Base-by-base conservation (phyloP, 2,329 filamentous ascomycete genomes). In the Cordyceps pruinosa region DNA sequence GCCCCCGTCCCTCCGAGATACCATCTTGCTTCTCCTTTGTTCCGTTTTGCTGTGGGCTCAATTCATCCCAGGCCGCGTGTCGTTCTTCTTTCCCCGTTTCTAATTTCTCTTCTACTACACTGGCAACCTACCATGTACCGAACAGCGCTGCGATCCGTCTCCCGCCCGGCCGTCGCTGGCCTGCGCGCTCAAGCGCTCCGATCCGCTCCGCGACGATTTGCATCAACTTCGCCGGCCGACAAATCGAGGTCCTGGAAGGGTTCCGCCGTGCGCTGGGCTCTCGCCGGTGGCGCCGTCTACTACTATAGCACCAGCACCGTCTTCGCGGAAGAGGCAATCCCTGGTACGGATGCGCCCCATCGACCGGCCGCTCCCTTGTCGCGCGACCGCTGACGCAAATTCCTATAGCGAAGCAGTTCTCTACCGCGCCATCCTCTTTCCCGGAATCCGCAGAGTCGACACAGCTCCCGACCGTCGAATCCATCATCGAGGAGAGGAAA, bases 241-340 rank as follows among this genome's bases (percentile, higher is more conserved):
- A 89, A 85, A 75, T 84, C 84, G 66, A 78, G 90, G 70, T 88
- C 85, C 69, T 96, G 90, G 89, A 96, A 92, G 80, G 87, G 85
- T 70, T 79, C 85, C 52, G 80, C 79, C 4, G 70, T 83, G 66
- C 82, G 93, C 76, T 87, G 90, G 83, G 89, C 85, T 62, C 69
- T 94, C 57, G 92, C 90, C 0, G 79, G 77, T 59, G 90, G 81
- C 21, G 85, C 87, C 46, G 75, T 97, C 50, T 99, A 97, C 76
- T 97, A 89, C 73, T 99, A 97, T 73, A 96, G 91, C 77, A 97
- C 91, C 8, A 93, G 87, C 67, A 82, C 85, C 55, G 78, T 90
- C 23, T 97, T 97, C 72, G 89, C 91, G 17, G 90, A 97, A 66
- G 87, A 95, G 72, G 82, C 85, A 35, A 73, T 81, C 64, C 81